Percentiles rank a stretch among this genome's conserved stretches.
Evolutionary conservation across 306 rosid species (phyloP).

Genomic region (Cyamopsis tetragonoloba): DNA sequence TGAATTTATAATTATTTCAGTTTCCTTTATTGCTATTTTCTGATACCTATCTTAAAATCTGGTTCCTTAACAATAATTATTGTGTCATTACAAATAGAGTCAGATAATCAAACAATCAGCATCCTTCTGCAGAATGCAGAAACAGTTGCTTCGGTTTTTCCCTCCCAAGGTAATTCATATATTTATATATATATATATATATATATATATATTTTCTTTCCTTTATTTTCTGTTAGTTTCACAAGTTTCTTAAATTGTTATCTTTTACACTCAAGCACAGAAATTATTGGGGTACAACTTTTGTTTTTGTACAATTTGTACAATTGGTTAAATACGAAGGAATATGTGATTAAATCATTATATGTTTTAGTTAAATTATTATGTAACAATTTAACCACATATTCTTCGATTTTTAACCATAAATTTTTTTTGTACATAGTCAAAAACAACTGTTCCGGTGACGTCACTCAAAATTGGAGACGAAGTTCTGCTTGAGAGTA

Average conservation of each 20-base stretch:
- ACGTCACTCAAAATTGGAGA: slow-evolving; percentile 77
- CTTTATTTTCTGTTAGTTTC: not conserved
- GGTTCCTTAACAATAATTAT: not conserved
- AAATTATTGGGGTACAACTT: too few relatives aligned
- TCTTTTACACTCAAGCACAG: slow-evolving; percentile 45
- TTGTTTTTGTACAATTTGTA: too few relatives aligned
- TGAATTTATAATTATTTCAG: not conserved
- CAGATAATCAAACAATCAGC: slow-evolving; percentile 49
- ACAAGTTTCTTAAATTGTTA: not conserved
- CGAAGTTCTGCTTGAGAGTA: slow-evolving; percentile 60
- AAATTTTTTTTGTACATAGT: too few relatives aligned
- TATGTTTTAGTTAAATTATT: too few relatives aligned
- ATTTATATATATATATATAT: too few relatives aligned
- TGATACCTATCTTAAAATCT: not conserved
- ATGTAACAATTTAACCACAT: too few relatives aligned
- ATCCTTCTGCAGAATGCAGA: slow-evolving; percentile 85
- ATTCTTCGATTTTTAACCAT: too few relatives aligned
- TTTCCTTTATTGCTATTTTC: not conserved
- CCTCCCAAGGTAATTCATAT: slow-evolving; percentile 44
- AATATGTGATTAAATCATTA: too few relatives aligned
- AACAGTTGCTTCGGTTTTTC: slow-evolving; percentile 74
- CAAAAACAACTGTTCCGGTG: slow-evolving; percentile 57
- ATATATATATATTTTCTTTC: too few relatives aligned
- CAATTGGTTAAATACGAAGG: too few relatives aligned
- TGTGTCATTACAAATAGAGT: slow-evolving; percentile 38